Percentiles rank a stretch among this genome's conserved stretches.
Conservation (phyloP, 2,329 filamentous ascomycete genomes). For the Exserohilum rostratum region DNA sequence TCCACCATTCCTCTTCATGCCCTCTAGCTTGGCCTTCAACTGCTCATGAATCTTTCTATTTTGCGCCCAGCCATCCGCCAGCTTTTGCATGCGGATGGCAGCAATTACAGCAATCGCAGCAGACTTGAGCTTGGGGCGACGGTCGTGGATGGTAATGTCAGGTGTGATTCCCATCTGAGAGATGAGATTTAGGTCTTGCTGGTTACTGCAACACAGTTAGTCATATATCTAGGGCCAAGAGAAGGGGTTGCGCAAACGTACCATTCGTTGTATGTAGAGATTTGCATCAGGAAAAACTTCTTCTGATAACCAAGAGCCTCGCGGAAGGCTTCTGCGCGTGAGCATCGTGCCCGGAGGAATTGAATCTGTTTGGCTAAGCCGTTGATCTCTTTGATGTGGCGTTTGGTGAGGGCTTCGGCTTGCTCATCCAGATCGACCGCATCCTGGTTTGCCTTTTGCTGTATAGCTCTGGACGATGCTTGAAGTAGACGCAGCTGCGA, state of each 20-base stretch:
- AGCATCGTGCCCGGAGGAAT: slow-evolving; percentile 82
- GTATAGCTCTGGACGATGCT: slow-evolving; percentile 36
- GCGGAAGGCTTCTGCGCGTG: slow-evolving; percentile 80
- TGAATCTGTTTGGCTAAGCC: slow-evolving; percentile 89
- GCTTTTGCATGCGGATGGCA: slow-evolving; percentile 57
- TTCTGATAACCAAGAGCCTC: slow-evolving; percentile 85
- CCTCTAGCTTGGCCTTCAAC: slow-evolving; percentile 54
- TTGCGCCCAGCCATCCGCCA: slow-evolving; percentile 57
- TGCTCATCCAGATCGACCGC: slow-evolving; percentile 49
- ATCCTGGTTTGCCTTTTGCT: slow-evolving; percentile 39
- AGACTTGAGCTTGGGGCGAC: slow-evolving; percentile 55
- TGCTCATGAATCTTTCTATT: slow-evolving; percentile 57
- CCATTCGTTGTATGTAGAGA: slow-evolving; percentile 88
- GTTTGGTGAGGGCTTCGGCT: slow-evolving; percentile 68
- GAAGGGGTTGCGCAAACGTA: slow-evolving; percentile 59
- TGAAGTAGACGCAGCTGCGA: slow-evolving; percentile 34
- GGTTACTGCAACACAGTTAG: slow-evolving; percentile 69
- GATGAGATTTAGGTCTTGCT: slow-evolving; percentile 85
- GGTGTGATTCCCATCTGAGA: slow-evolving; percentile 76
- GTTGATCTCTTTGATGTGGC: slow-evolving; percentile 76
- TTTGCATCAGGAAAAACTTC: slow-evolving; percentile 76
- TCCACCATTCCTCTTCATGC: slow-evolving; percentile 46
- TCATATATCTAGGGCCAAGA: slow-evolving; percentile 4
- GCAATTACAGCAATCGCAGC: slow-evolving; percentile 59
- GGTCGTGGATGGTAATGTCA: slow-evolving; percentile 53